These are phyloP conservation scores for Parsonsia alboflavescens DNA, from an alignment of 257 asterid genomes.

Conservation along the genomic window DNA sequence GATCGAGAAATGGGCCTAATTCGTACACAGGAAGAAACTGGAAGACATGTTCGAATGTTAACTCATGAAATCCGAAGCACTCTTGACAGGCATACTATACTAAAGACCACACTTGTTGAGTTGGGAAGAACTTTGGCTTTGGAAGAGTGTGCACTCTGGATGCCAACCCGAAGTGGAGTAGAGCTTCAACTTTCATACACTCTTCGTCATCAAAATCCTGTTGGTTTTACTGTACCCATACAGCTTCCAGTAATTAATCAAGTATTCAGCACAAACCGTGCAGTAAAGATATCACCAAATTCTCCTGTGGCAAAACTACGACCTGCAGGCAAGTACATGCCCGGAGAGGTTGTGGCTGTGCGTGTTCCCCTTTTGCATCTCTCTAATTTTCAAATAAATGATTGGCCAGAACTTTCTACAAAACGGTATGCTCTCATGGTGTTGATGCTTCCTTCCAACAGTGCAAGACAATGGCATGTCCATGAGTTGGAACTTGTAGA, in stretches of 20 bases:
- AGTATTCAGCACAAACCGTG: slow-evolving; percentile 70
- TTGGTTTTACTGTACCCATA: slow-evolving; percentile 82
- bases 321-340: slow-evolving; percentile 68
- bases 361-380: slow-evolving; percentile 88
- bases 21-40: slow-evolving; percentile 96
- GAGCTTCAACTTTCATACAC: slow-evolving; percentile 97
- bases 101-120: slow-evolving; percentile 90
- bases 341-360: slow-evolving; percentile 95
- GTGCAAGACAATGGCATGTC: slow-evolving; percentile 96
- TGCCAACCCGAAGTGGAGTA: slow-evolving; percentile 90
- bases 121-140: slow-evolving; percentile 80
- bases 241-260: slow-evolving; percentile 74
- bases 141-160: slow-evolving; percentile 98
- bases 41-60: slow-evolving; percentile 96
- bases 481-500: slow-evolving; percentile 98
- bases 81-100: slow-evolving; percentile 90
- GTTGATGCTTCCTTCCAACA: slow-evolving; percentile 88
- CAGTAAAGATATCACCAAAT: slow-evolving; percentile 72
- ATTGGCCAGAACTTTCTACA: slow-evolving; percentile 95
- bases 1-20: slow-evolving; percentile 97
- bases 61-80: slow-evolving; percentile 99
- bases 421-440: slow-evolving; percentile 95
- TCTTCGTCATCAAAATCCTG: slow-evolving; percentile 82
- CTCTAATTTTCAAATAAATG: slow-evolving; percentile 85
- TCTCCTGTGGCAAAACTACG: slow-evolving; percentile 85